Evolutionary conservation across 257 asterid species (phyloP), one percentile per base, ranked within the genome.

Genomic region (Penstemon davidsonii): DNA sequence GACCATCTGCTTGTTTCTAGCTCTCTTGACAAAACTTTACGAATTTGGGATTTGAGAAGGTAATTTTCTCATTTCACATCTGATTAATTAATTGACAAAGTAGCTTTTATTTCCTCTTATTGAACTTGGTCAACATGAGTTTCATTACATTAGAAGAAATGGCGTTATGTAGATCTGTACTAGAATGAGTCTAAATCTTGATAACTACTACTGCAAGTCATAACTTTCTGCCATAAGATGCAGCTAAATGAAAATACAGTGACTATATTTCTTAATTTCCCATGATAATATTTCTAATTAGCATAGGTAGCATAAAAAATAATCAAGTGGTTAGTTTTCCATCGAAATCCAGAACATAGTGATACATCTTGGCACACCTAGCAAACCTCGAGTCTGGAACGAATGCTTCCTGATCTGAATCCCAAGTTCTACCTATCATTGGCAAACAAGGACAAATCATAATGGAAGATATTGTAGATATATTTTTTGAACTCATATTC

Each of bases 21-120:
- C 85, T 90, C 98, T 74, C 97, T 88, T 44, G 99, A 93, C 78
- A 85, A 78, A 80, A 88, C 96, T 15, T 57, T 93, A 68, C 83
- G 89, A 68, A 84, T 87, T 76, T 93, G 99, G 99, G 99, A 93
- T 83, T 83, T 90, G 85, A 87, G 99, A 84, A 93, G 92, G 97
- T 90, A 81, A 73, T 36, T 45, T 56, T 12, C 53, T 19, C 7
- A 55, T 44, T 19, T 71, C 56, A 9, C 18, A 45, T 64, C 47
- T 60, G 56, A 42, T 60, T 36, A 57, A 55, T 18, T 70, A 4
- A 49, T 49, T 37, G 18, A 15, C 18, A 15, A 7, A 53, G 41
- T 60, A 37, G 41, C 9, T 64, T 33, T 47, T 55, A 12, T 37
- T 61, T 62, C 62, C 59, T 25, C 67, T 39, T 8, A 50, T 47